A percentile compares a stretch with the other conserved stretches of the same genome.
Conservation (phyloP, 176 grass and related monocot species). For the Canna indica region DNA sequence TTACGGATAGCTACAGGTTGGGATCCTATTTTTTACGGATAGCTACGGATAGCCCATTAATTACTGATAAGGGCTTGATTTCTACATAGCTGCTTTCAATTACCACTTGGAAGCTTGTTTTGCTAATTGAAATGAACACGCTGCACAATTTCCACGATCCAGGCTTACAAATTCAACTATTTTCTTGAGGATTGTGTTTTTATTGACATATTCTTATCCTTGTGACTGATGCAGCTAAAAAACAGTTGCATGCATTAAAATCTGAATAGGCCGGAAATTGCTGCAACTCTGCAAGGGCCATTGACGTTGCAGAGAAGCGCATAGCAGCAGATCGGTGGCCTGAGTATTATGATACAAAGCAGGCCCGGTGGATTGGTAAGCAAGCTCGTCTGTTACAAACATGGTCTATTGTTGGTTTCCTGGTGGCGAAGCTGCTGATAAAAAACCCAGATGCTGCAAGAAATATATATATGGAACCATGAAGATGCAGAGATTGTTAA, state of each 20-base stretch:
- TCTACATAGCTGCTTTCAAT: too few relatives aligned
- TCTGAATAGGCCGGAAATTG: slow-evolving; percentile 73
- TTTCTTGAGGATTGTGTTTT: too few relatives aligned
- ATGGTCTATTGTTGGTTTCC: slow-evolving; percentile 69
- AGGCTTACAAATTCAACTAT: too few relatives aligned
- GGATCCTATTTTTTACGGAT: too few relatives aligned
- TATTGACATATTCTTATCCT: too few relatives aligned
- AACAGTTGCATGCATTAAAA: slow-evolving; percentile 79
- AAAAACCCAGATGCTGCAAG: slow-evolving; percentile 66
- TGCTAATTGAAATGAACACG: too few relatives aligned
- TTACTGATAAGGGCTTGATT: too few relatives aligned
- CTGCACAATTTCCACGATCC: too few relatives aligned
- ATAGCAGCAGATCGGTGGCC: slow-evolving; percentile 64
- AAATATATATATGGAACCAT: slow-evolving; percentile 67
- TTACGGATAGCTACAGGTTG: too few relatives aligned
- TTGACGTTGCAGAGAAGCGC: slow-evolving; percentile 58
- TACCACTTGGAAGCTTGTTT: too few relatives aligned
- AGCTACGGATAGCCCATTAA: too few relatives aligned
- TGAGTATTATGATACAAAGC: slow-evolving; percentile 76
- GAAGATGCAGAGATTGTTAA: slow-evolving; percentile 72
- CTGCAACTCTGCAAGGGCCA: slow-evolving; percentile 52
- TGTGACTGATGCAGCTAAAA: slow-evolving; percentile 37
- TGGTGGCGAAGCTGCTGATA: slow-evolving; percentile 56
- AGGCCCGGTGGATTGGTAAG: slow-evolving; percentile 63
- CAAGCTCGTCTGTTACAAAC: slow-evolving; percentile 63